These are phyloP conservation scores for Coemansia asiatica DNA, from an alignment of 192 early-diverging fungal species.

Conservation along the genomic window DNA sequence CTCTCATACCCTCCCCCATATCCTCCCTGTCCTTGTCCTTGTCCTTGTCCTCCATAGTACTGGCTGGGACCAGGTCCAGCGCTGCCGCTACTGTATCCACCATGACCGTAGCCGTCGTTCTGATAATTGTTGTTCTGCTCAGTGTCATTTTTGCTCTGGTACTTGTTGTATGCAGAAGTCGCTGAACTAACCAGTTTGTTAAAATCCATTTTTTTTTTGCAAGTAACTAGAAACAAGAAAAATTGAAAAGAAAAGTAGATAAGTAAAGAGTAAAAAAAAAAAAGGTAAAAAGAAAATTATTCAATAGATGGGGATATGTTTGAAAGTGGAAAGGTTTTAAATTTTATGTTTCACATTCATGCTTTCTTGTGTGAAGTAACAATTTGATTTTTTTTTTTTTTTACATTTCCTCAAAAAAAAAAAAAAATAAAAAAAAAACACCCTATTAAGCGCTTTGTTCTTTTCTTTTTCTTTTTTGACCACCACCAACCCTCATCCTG, in stretches of 20 bases:
- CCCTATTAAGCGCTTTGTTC: too few species aligned
- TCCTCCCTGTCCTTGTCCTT: conserved; percentile 6
- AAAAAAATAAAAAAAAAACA: too few species aligned
- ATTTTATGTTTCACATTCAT: too few species aligned
- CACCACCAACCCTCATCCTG: too few species aligned
- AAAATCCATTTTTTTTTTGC: conserved; percentile 44
- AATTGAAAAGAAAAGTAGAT: neutral
- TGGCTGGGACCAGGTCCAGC: conserved; percentile 5
- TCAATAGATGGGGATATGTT: too few species aligned
- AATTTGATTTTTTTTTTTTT: too few species aligned
- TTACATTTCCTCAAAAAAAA: too few species aligned
- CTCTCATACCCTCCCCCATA: neutral
- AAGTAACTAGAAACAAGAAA: too few species aligned
- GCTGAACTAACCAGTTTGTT: conserved; percentile 28
- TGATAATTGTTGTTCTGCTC: neutral
- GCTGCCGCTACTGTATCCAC: neutral
- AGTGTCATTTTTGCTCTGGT: conserved; percentile 15
- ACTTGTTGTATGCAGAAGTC: conserved; percentile 28
- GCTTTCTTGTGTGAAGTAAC: too few species aligned
- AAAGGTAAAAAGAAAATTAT: conserved; percentile 1
- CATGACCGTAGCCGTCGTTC: neutral
- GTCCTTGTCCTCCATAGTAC: conserved; percentile 8
- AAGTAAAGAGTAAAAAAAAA: neutral
- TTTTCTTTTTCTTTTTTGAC: too few species aligned
- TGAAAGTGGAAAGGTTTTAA: too few species aligned